Base-by-base conservation (phyloP, 495 filamentous ascomycete species). In the Cryomyces antarcticus region DNA sequence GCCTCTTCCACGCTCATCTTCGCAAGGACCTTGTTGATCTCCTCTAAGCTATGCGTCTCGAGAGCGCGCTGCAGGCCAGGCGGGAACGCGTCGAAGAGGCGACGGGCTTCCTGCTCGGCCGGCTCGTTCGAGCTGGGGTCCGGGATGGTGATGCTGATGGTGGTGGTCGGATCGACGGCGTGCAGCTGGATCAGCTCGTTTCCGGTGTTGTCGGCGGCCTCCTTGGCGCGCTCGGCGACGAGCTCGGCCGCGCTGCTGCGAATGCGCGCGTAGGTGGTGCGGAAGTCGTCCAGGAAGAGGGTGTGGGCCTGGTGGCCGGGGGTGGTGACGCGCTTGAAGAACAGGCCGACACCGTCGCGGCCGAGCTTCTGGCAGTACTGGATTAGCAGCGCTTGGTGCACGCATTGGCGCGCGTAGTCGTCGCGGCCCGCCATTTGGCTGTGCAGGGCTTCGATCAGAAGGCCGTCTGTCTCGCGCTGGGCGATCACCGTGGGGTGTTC, bases 131-230 rank as follows among this genome's bases (percentile, higher is more conserved):
- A 81, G 38, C 69, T 63, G 17, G 62, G 52, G 10, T 64, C 56
- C 33, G 77, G 77, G 9, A 95, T 75, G 33, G 62, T 71, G 61
- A 97, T 95, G 60, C 82, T 85, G 54, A 97, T 96, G 41, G 77
- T 76, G 2, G 89, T 95, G 45, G 80, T 82, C 9, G 88, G 87
- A 52, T 96, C 86, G 24, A 96, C 85, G 11, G 89, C 87, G 56
- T 97, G 89, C 24, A 97, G 67, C 62, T 97, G 89, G 52, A 97
- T 96, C 57, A 94, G 88, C 64, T 96, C 88, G 7, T 78, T 81
- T 30, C 63, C 71, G 4, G 49, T 52, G 29, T 55, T 62, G 7
- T 67, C 71, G 10, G 75, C 73, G 31, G 67, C 74, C 41, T 73
- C 73, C 12, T 77, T 70, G 37, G 76, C 72, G 1, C 73, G 72